Base-by-base conservation (phyloP, 768 basidiomycete genomes). In the Collybiopsis confluens region DNA sequence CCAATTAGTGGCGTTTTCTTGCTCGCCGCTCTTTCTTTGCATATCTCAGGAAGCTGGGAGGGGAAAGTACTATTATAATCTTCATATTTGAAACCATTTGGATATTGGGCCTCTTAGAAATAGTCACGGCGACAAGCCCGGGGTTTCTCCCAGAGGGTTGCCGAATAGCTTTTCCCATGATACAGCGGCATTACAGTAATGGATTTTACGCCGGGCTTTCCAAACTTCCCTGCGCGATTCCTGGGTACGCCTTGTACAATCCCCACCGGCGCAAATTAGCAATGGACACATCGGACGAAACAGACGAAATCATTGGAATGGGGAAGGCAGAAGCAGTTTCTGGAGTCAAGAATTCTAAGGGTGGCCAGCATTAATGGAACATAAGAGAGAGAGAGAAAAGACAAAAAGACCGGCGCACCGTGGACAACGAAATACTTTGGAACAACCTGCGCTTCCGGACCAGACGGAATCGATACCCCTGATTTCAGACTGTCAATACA, bases 211-310 rank as follows among this genome's bases (percentile, higher is more conserved):
- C 30, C 30, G 5, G 6, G 6, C 5, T 13, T 21, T 38, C 5
- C 13, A 53, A 24, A 45, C 45, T 53, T 13, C 68, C 69, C 58
- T 78, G 76, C 13, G 75, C 71, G 37, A 79, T 58, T 41, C 71
- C 69, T 23, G 77, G 75, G 62, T 77, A 81, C 3, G 77, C 73
- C 16, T 73, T 72, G 61, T 79, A 76, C 47, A 81, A 48, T 8
- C 67, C 62, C 78, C 78, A 81, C 28, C 53, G 58, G 35, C 75
- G 67, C 40, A 51, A 45, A 53, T 73, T 70, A 16, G 58, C 57
- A 20, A 65, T 45, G 13, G 60, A 11, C 48, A 41, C 36, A 65
- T 62, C 11, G 54, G 54, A 36, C 33, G 35, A 58, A 42, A 4
- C 27, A 28, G 50, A 61, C 30, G 20, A 41, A 26, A 38, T 55